These are phyloP conservation scores for Penicillium dipodomyicola DNA, from an alignment of 495 filamentous ascomycete genomes.

Conservation along the genomic window DNA sequence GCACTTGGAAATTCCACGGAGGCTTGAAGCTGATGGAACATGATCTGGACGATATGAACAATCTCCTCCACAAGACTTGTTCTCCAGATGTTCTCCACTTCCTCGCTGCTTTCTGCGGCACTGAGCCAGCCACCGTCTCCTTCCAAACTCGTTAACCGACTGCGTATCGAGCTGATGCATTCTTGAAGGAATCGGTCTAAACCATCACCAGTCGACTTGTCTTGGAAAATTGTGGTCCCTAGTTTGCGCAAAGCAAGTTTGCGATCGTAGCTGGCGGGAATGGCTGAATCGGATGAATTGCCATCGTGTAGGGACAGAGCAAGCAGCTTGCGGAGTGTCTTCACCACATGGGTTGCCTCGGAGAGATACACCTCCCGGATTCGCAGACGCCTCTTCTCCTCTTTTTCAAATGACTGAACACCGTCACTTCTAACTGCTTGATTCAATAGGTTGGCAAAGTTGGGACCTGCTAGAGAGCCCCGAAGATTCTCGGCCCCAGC, in stretches of 20 bases:
- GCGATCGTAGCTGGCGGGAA: constrained; percentile 10
- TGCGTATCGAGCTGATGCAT: constrained; percentile 46
- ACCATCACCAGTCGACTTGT: constrained; percentile 28
- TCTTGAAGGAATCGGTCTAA: constrained; percentile 32
- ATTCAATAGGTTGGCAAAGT: constrained; percentile 38
- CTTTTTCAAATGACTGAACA: constrained; percentile 56
- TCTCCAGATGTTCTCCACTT: constrained; percentile 61
- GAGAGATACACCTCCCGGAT: constrained; percentile 66
- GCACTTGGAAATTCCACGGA: constrained; percentile 54
- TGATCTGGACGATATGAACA: constrained; percentile 66
- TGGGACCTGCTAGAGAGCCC: constrained; percentile 47
- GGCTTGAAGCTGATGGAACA: constrained; percentile 67
- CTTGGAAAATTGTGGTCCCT: constrained; percentile 33
- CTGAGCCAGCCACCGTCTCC: constrained; percentile 53
- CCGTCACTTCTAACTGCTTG: constrained; percentile 42
- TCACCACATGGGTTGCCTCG: constrained; percentile 54
- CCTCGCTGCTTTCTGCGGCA: constrained; percentile 45
- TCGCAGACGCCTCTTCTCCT: constrained; percentile 56
- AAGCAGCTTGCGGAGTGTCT: constrained; percentile 45
- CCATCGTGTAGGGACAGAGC: constrained; percentile 33
- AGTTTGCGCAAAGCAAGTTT: constrained; percentile 29
- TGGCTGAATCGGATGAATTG: constrained; percentile 10
- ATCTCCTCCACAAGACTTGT: constrained; percentile 63
- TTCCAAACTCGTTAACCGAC: constrained; percentile 45
- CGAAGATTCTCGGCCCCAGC: constrained; percentile 57